Conservation (phyloP, 108 stramenopile genomes). For the Pseudonitzschia pungens region DNA sequence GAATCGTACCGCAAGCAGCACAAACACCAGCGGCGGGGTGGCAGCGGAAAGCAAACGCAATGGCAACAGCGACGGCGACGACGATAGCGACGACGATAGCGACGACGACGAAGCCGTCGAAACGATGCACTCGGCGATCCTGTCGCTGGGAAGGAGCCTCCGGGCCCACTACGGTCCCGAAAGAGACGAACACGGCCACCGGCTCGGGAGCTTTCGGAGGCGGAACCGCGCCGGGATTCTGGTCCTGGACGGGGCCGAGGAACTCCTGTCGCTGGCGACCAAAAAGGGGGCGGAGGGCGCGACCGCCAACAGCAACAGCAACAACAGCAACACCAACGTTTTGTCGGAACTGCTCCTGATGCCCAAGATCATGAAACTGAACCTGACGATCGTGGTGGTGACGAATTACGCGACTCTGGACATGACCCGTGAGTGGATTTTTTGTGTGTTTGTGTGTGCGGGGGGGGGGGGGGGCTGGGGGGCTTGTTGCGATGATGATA, state of each 20-base stretch:
- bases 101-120: slow-evolving; percentile 30
- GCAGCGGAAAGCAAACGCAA: neutral
- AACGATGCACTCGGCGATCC: slow-evolving; percentile 15
- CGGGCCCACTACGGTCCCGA: slow-evolving; percentile 16
- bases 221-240: slow-evolving; percentile 48
- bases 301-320: neutral
- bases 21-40: neutral
- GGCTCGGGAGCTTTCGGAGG: neutral
- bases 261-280: slow-evolving; percentile 42
- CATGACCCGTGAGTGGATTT: slow-evolving; percentile 43
- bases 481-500: too few relatives aligned
- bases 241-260: slow-evolving; percentile 69
- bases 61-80: neutral
- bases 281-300: neutral
- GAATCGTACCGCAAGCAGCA: neutral
- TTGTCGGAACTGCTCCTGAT: slow-evolving; percentile 59
- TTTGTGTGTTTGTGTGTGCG: too few relatives aligned
- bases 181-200: neutral
- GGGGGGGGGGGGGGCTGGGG: too few relatives aligned
- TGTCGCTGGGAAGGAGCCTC: slow-evolving; percentile 29
- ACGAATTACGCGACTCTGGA: slow-evolving; percentile 44
- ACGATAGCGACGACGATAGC: slow-evolving; percentile 20
- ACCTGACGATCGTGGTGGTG: slow-evolving; percentile 62
- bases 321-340: slow-evolving; percentile 21
- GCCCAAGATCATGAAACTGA: slow-evolving; percentile 59